phyloP scores from a whole-genome alignment of 1,284 basidiomycete genomes.

The Trichosporon inkin region DNA sequence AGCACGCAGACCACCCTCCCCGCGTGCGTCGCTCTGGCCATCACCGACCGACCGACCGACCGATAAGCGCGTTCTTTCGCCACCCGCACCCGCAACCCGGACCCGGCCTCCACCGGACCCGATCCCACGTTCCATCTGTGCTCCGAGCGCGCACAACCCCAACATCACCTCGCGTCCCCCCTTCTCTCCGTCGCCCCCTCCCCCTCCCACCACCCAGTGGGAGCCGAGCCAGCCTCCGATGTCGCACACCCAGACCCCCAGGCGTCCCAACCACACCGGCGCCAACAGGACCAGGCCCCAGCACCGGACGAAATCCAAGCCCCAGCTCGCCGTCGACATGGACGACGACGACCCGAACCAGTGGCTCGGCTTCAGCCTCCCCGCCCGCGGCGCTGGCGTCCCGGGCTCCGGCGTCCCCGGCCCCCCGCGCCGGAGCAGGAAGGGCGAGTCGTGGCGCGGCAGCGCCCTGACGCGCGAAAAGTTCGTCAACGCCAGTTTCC shows the following conservation, averaged over 20 bases:
- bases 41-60: no score
- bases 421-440: slow-evolving; percentile 65
- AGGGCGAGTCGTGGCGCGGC: slow-evolving; percentile 55
- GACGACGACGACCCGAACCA: slow-evolving; percentile 34
- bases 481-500: slow-evolving; percentile 89
- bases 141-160: background rate
- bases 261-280: slow-evolving; percentile 8
- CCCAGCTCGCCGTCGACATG: slow-evolving; percentile 28
- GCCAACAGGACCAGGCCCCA: slow-evolving; percentile 2
- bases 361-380: slow-evolving; percentile 73
- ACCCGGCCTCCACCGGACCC: background rate
- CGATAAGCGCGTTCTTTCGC: background rate
- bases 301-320: slow-evolving; percentile 23
- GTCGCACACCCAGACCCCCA: slow-evolving; percentile 10
- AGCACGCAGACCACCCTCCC: no score
- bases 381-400: slow-evolving; percentile 58
- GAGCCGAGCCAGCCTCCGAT: background rate
- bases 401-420: slow-evolving; percentile 20
- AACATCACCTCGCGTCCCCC: background rate
- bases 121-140: background rate
- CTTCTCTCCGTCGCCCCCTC: background rate
- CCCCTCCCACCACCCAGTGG: background rate
- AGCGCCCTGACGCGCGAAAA: slow-evolving; percentile 76
- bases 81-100: background rate
- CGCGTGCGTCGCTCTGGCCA: background rate